phyloP scores from a whole-genome alignment of 345 rosid genomes.

The Euclidium syriacum region DNA sequence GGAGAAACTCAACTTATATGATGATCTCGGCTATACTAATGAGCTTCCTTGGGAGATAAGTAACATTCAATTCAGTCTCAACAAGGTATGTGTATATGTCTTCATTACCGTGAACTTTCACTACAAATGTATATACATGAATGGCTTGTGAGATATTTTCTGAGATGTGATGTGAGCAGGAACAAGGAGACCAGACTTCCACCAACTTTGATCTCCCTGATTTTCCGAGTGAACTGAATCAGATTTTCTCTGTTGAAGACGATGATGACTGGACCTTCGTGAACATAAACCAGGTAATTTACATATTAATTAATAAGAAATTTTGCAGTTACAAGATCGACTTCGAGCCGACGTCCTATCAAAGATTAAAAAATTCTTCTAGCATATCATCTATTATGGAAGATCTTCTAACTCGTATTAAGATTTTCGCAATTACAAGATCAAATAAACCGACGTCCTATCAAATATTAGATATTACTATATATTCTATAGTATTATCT shows the following conservation, averaged over 20 bases:
- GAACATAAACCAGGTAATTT: conserved; percentile 21
- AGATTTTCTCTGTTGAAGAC: conserved; percentile 6
- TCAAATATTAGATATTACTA: not conserved
- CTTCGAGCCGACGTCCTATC: no score
- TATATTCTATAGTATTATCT: not conserved
- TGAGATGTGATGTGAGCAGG: not conserved
- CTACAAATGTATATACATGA: not conserved
- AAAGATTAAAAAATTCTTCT: no score
- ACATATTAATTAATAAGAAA: not conserved
- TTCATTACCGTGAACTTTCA: not conserved
- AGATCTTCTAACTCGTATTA: no score
- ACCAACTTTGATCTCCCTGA: conserved; percentile 3
- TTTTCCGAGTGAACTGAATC: not conserved
- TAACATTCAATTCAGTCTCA: not conserved
- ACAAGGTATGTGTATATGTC: conserved; percentile 11
- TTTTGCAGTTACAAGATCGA: no score
- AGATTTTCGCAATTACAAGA: not conserved
- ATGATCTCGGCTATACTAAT: not conserved
- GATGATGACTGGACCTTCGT: not conserved
- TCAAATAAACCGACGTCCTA: not conserved
- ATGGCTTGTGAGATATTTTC: not conserved
- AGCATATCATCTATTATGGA: no score
- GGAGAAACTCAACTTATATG: conserved; percentile 2
- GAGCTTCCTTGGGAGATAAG: conserved; percentile 12
- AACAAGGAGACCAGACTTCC: conserved; percentile 7